Evolutionary conservation across 1,284 basidiomycete genomes (phyloP), one percentile per base, ranked within the genome.

Genomic region (Baeospora myosura): DNA sequence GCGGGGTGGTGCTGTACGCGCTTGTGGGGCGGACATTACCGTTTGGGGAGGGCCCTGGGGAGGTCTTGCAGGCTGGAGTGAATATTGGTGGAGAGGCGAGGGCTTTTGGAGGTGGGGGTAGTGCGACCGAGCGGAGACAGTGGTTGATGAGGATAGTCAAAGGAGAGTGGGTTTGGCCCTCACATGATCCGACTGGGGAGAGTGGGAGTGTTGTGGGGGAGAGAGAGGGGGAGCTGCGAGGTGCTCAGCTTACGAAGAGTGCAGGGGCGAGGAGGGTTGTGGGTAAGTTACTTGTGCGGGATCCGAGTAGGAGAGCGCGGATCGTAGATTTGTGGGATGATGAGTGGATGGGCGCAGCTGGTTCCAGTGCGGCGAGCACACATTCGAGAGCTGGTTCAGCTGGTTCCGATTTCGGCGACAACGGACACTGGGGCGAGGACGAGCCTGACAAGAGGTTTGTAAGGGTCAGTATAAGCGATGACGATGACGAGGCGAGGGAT

Each of bases 1-100:
- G 87, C 47, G 89, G 89, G 0, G 82, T 92, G 3, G 88, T 92
- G 26, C 64, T 91, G 3, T 94, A 81, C 59, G 86, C 83, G 6
- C 66, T 92, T 31, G 69, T 81, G 5, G 78, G 73, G 12, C 72
- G 88, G 39, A 65, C 63, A 21, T 54, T 85, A 41, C 81, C 80
- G 2, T 85, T 83, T 58, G 78, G 75, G 18, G 70, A 65, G 44
- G 63, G 65, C 14, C 59, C 21, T 25, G 63, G 54, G 61, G 44
- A 52, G 60, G 46, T 54, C 60, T 40, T 52, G 62, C 52, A 52
- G 75, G 52, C 63, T 72, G 60, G 52, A 38, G 62, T n/a, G n/a
- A n/a, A n/a, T n/a, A n/a, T 64, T 35, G 57, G 61, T 4, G 59
- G 60, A 5, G 63, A 63, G 48, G 42, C 14, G n/a, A 45, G 38